Percentiles rank a stretch among this genome's conserved stretches.
Evolutionary conservation across 2,329 filamentous ascomycete species (phyloP).

Genomic region (Cladosporium sp.): DNA sequence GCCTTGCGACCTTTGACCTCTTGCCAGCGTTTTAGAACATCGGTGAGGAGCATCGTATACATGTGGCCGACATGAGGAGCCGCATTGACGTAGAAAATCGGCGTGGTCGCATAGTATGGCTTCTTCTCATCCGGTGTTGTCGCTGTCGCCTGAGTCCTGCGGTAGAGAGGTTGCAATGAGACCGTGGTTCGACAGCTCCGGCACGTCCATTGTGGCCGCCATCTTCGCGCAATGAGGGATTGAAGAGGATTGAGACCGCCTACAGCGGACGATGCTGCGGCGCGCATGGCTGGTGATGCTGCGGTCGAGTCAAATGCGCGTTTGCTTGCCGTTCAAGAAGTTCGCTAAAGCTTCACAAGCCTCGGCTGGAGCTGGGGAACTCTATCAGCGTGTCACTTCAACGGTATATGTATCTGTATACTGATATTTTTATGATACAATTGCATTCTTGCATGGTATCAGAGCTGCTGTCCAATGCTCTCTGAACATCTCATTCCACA

Average conservation of each 20-base stretch:
- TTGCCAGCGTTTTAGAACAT: slow-evolving; percentile 91
- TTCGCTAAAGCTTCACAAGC: background rate
- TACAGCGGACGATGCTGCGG: background rate
- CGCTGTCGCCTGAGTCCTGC: slow-evolving; percentile 13
- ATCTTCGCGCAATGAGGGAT: slow-evolving; percentile 30
- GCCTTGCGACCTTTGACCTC: slow-evolving; percentile 67
- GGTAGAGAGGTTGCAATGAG: background rate
- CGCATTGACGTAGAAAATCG: slow-evolving; percentile 99
- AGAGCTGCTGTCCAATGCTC: no score
- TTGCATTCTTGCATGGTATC: no score
- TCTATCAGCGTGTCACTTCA: no score
- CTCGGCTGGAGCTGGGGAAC: background rate
- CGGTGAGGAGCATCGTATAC: slow-evolving; percentile 86
- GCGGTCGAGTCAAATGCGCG: background rate
- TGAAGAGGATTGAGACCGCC: slow-evolving; percentile 28
- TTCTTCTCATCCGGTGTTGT: slow-evolving; percentile 46
- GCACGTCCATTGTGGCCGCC: slow-evolving; percentile 34
- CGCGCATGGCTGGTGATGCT: slow-evolving; percentile 8
- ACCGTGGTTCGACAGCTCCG: slow-evolving; percentile 15
- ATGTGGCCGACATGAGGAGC: slow-evolving; percentile 93
- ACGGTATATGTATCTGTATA: no score
- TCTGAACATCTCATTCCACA: no score
- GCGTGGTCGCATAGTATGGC: slow-evolving; percentile 92
- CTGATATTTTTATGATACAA: no score
- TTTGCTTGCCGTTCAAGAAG: background rate